Percentiles rank a stretch among this genome's conserved stretches.
Evolutionary conservation across 2,329 filamentous ascomycete species (phyloP).

Genomic region (Cryoendolithus antarcticus): DNA sequence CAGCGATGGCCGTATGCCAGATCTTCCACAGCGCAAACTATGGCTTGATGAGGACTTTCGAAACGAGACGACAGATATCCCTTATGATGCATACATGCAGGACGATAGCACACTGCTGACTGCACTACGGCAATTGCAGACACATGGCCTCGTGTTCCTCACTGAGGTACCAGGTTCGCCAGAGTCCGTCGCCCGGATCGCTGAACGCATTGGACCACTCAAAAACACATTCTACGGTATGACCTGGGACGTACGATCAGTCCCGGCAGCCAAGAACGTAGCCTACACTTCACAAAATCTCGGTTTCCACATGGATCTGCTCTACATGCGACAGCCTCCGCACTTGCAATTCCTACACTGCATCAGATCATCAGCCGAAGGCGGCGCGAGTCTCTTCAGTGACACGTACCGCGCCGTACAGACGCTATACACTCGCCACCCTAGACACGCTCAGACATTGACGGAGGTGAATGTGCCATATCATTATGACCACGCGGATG

Average conservation of each 20-base stretch:
- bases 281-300: conserved; percentile 73
- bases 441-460: too few relatives aligned
- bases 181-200: conserved; percentile 50
- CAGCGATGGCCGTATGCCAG: background rate
- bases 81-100: conserved; percentile 61
- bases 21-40: conserved; percentile 12
- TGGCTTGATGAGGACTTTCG: conserved; percentile 39
- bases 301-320: conserved; percentile 83
- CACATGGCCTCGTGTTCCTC: conserved; percentile 65
- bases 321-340: conserved; percentile 72
- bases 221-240: conserved; percentile 83
- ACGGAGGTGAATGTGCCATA: conserved; percentile 34
- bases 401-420: conserved; percentile 55
- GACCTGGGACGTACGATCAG: conserved; percentile 79
- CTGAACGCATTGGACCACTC: conserved; percentile 60
- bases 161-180: conserved; percentile 52
- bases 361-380: conserved; percentile 63
- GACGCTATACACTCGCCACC: conserved; percentile 12
- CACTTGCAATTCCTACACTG: conserved; percentile 83
- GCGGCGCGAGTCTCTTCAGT: conserved; percentile 77
- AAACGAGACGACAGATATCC: conserved; percentile 43
- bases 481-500: conserved; percentile 35
- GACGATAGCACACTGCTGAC: conserved; percentile 44
- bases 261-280: conserved; percentile 76
- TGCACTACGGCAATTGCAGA: conserved; percentile 50